Conservation (phyloP, 2,329 filamentous ascomycete species). For the Corniculantispora saksenae region DNA sequence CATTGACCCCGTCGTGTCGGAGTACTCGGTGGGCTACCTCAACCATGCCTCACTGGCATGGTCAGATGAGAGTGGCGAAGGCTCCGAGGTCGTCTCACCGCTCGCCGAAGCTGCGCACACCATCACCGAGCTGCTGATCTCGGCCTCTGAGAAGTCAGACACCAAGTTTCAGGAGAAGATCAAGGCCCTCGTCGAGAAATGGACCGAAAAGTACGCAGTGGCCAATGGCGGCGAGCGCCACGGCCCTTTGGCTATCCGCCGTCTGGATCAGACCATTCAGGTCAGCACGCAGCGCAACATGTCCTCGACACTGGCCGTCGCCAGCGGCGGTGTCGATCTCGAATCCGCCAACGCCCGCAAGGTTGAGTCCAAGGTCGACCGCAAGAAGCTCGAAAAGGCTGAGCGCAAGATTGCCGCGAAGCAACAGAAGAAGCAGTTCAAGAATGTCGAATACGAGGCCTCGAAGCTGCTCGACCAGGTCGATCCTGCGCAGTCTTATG, state of each 20-base stretch:
- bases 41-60: conserved; percentile 88
- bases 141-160: conserved; percentile 82
- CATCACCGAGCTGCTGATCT: conserved; percentile 86
- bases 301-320: conserved; percentile 89
- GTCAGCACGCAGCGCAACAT: conserved; percentile 93
- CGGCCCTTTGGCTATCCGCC: conserved; percentile 74
- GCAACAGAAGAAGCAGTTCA: conserved; percentile 97
- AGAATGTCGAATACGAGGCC: conserved; percentile 96
- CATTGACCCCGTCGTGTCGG: conserved; percentile 84
- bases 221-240: conserved; percentile 71
- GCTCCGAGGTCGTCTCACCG: conserved; percentile 61
- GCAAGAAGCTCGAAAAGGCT: conserved; percentile 98
- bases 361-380: conserved; percentile 95
- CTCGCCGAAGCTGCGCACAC: conserved; percentile 80
- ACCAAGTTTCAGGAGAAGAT: conserved; percentile 74
- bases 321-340: conserved; percentile 81
- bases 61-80: conserved; percentile 67
- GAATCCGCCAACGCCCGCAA: conserved; percentile 92
- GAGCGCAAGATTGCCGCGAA: conserved; percentile 97
- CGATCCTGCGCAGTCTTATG: conserved; percentile 85
- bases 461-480: conserved; percentile 84
- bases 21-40: conserved; percentile 93
- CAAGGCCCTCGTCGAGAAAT: conserved; percentile 82
- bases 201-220: conserved; percentile 78
- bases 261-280: conserved; percentile 91